phyloP scores from a whole-genome alignment of 2,329 filamentous ascomycete species.

The Pseudogymnoascus verrucosus region DNA sequence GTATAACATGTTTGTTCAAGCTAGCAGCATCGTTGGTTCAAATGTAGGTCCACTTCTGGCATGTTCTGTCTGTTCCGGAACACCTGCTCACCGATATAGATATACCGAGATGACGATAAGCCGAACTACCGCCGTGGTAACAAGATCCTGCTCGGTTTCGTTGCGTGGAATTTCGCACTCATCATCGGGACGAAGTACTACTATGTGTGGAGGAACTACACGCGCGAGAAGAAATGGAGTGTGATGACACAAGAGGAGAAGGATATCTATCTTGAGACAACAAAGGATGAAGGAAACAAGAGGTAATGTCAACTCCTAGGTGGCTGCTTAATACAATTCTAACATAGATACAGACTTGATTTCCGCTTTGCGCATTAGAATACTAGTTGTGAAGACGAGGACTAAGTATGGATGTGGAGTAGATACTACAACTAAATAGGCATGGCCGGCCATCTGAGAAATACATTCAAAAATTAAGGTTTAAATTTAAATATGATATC shows the following conservation, averaged over 20 bases:
- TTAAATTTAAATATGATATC: too few relatives aligned
- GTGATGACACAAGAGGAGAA: conserved; percentile 37
- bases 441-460: neutral
- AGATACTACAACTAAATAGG: neutral
- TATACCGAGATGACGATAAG: conserved; percentile 39
- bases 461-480: too few relatives aligned
- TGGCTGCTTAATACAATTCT: neutral
- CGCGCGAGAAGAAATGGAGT: conserved; percentile 34
- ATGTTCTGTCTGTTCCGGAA: neutral
- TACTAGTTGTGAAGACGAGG: neutral
- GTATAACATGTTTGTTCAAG: conserved; percentile 50
- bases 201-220: conserved; percentile 37
- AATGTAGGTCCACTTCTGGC: conserved; percentile 18
- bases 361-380: conserved; percentile 12
- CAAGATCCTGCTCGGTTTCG: conserved; percentile 42
- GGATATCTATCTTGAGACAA: conserved; percentile 36
- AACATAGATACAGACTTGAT: conserved; percentile 8
- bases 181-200: conserved; percentile 40
- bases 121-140: conserved; percentile 49
- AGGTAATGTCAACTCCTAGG: conserved; percentile 12
- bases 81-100: neutral
- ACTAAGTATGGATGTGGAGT: neutral
- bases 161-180: conserved; percentile 36
- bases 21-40: conserved; percentile 31
- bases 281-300: conserved; percentile 35